Evolutionary conservation across 1,139 yeast species (phyloP), one percentile per base, ranked within the genome.

Genomic region (Kodamaea sp.): DNA sequence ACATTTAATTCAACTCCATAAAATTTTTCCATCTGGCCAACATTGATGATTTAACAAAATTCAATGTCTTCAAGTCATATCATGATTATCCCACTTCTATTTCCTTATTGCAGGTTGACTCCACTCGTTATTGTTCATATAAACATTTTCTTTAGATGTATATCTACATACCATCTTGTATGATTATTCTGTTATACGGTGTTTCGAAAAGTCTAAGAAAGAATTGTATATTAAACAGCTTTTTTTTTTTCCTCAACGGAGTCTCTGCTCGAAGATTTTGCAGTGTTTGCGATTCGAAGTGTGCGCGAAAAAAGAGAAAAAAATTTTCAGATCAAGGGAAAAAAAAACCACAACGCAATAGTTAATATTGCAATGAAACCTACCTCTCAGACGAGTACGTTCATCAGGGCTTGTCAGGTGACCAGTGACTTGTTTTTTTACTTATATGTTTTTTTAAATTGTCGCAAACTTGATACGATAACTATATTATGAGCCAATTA

Each of bases 151-250:
- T 15, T 15, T 15, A 15, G 32, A 24, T 24, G 20, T 20, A 20
- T 20, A 36, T 36, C 40, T 50, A 65, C 70, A 63, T 65, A 65
- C 70, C 70, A 65, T 64, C 53, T 60, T 63, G 50, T 60, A 50
- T 58, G 60, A 53, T 62, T 62, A 57, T 50, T 52, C 48, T 47
- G 51, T 54, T 47, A 49, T 43, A 38, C 28, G 29, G 53, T 30
- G 15, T 30, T 20, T 30, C 32, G 12, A 32, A 32, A 15, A 15
- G 20, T 15, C 20, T 32, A 8, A 32, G 35, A 36, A 36, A 36
- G 38, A 36, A 26, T 26, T 27, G 26, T 31, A 31, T 22, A 25
- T 26, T 30, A 24, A 36, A 23, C 27, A 32, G 27, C 30, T 11
- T 11, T 20, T 12, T 32, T 37, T 37, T 37, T 31, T 29, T 12